Conservation (phyloP, 306 rosid genomes). For the cucumber (Cucumis sativus) region DNA sequence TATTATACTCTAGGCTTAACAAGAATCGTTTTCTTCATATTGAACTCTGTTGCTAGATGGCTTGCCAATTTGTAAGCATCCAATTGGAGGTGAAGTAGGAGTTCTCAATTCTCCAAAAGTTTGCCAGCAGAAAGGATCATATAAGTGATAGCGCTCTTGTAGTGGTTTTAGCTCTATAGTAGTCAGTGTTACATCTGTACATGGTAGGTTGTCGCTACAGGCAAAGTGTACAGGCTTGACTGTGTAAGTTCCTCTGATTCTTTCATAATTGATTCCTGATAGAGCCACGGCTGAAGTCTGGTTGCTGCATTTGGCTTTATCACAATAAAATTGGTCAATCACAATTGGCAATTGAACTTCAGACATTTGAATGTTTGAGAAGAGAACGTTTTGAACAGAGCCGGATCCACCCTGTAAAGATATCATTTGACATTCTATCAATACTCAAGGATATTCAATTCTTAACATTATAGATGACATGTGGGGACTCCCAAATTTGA, state of each 20-base stretch:
- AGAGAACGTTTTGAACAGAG: conserved; percentile 74
- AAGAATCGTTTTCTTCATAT: conserved; percentile 51
- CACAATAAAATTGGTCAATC: conserved; percentile 93
- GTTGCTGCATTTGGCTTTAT: conserved; percentile 59
- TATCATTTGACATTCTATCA: background rate
- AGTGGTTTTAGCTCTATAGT: conserved; percentile 57
- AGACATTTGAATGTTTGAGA: conserved; percentile 78
- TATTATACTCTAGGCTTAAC: conserved; percentile 29
- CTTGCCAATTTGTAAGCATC: conserved; percentile 72
- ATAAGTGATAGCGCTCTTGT: conserved; percentile 68
- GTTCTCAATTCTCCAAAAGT: conserved; percentile 70
- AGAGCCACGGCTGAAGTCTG: conserved; percentile 77
- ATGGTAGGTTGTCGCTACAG: conserved; percentile 88
- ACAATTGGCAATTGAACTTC: conserved; percentile 94
- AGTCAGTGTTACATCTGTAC: conserved; percentile 69
- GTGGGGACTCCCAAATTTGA: background rate
- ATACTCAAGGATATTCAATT: background rate
- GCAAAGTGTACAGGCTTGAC: conserved; percentile 92
- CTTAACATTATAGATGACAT: background rate
- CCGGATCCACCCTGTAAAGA: conserved; percentile 83
- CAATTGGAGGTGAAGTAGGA: conserved; percentile 74
- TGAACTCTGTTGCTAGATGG: conserved; percentile 68
- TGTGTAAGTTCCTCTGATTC: conserved; percentile 74
- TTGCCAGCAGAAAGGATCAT: conserved; percentile 92
- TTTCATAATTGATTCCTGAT: conserved; percentile 79